Percentiles rank a stretch among this genome's conserved stretches.
These are phyloP conservation scores for Lentinula sp. DNA, from an alignment of 768 basidiomycete genomes.

Conservation along the genomic window DNA sequence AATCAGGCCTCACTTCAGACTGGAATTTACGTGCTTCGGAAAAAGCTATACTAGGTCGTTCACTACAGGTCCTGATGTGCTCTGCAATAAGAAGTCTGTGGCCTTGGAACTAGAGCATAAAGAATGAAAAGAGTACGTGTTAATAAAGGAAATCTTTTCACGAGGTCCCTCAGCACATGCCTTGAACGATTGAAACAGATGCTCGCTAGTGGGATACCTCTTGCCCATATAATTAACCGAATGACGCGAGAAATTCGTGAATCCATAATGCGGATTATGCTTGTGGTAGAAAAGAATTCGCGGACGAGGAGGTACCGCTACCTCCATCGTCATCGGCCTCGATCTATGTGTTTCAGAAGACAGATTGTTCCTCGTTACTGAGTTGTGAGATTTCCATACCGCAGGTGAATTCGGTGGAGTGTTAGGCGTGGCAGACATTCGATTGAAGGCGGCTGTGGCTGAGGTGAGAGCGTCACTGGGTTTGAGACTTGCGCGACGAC, in stretches of 20 bases:
- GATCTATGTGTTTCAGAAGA: not conserved
- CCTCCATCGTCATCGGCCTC: not conserved
- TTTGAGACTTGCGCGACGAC: not conserved
- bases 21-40: slow-evolving; percentile 62
- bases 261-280: slow-evolving; percentile 58
- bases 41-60: slow-evolving; percentile 57
- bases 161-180: slow-evolving; percentile 20
- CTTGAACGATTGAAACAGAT: slow-evolving; percentile 73
- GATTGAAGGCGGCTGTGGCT: not conserved
- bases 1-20: slow-evolving; percentile 56
- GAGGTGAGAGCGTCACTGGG: not conserved
- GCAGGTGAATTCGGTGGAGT: slow-evolving; percentile 3
- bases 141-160: not conserved
- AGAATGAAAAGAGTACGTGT: not conserved
- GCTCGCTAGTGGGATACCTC: slow-evolving; percentile 70
- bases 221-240: slow-evolving; percentile 56
- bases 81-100: slow-evolving; percentile 60
- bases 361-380: not conserved
- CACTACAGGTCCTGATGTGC: slow-evolving; percentile 59
- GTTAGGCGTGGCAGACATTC: not conserved
- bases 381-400: not conserved
- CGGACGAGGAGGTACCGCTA: slow-evolving; percentile 12
- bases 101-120: slow-evolving; percentile 44
- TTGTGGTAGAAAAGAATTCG: slow-evolving; percentile 62
- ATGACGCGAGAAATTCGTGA: slow-evolving; percentile 71